These are phyloP conservation scores for Pyrenochaeta sp. DNA, from an alignment of 2,329 filamentous ascomycete genomes.

Conservation along the genomic window DNA sequence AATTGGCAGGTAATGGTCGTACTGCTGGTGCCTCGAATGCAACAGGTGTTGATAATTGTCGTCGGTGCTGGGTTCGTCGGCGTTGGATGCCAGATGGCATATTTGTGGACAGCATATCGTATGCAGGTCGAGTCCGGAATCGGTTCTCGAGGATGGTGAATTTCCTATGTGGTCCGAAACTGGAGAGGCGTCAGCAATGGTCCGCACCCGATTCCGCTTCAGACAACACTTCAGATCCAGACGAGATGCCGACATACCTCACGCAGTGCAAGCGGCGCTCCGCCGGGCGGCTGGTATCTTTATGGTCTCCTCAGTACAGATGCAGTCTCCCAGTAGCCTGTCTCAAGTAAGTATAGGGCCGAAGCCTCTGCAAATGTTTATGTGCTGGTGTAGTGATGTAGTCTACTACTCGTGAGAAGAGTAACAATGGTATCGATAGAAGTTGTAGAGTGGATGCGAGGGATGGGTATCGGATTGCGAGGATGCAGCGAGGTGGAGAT, in stretches of 20 bases:
- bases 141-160: slow-evolving; percentile 46
- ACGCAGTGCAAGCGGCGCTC: slow-evolving; percentile 82
- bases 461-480: slow-evolving; percentile 31
- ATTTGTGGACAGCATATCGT: slow-evolving; percentile 80
- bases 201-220: not conserved
- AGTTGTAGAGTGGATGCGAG: slow-evolving; percentile 32
- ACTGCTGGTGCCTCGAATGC: slow-evolving; percentile 79
- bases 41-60: slow-evolving; percentile 86
- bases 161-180: slow-evolving; percentile 52
- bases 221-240: not conserved
- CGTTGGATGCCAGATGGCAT: slow-evolving; percentile 75
- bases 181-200: slow-evolving; percentile 39
- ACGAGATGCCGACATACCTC: slow-evolving; percentile 64
- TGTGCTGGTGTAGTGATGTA: slow-evolving; percentile 14
- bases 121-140: slow-evolving; percentile 74
- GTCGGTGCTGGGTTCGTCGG: slow-evolving; percentile 79
- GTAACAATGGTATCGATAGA: slow-evolving; percentile 27
- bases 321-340: slow-evolving; percentile 51
- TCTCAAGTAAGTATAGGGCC: slow-evolving; percentile 48
- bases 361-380: slow-evolving; percentile 35
- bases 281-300: slow-evolving; percentile 71
- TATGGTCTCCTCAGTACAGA: slow-evolving; percentile 55
- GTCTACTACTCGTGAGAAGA: slow-evolving; percentile 16
- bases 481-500: slow-evolving; percentile 36
- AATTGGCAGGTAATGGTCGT: slow-evolving; percentile 69